Evolutionary conservation across 345 rosid genomes (phyloP), one percentile per base, ranked within the genome.

Genomic region (Pelargonium nanum): DNA sequence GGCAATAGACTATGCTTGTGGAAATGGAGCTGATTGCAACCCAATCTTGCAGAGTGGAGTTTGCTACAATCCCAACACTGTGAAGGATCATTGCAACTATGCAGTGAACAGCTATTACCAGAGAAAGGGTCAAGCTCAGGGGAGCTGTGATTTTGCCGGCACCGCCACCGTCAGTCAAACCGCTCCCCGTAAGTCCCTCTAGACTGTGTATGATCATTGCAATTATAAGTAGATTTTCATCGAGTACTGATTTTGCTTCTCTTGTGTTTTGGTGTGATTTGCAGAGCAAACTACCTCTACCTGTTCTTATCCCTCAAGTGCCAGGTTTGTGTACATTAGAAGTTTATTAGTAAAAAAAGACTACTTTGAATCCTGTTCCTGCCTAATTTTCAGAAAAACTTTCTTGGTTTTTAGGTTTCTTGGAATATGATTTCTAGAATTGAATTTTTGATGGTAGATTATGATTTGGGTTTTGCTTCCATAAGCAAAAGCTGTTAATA

Each of bases 61-160:
- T 25, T 93, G 99, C 71, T 93, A 55, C 67, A 72, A 79, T 20
- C 99, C 96, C 50, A 85, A 93, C 82, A 85, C 91, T 22, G 63
- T 89, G 30, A 90, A 84, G 63, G 84, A 78, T 64, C 99, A 93
- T 83, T 93, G 99, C 73, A 78, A 68, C 67, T 93, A 83, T 70
- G 97, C 97, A 24, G 99, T 68, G 5, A 93, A 93, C 71, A 89
- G 82, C 66, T 89, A 85, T 66, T 93, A 73, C 77, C 97, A 93
- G 70, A 85, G 19, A 75, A 75, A 86, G 25, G 78, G 80, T 52
- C 88, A 81, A 75, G 21, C 24, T 72, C 0, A 26, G 20, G 92
- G 80, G 0, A 81, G 76, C 82, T 89, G 96, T 69, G 85, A 93
- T 65, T 93, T 93, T 68, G 48, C 88, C 12, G 85, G 83, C 54